A percentile compares a stretch with the other conserved stretches of the same genome.
phyloP scores from a whole-genome alignment of 2,329 filamentous ascomycete species.

The Phialemonium atrogriseum region DNA sequence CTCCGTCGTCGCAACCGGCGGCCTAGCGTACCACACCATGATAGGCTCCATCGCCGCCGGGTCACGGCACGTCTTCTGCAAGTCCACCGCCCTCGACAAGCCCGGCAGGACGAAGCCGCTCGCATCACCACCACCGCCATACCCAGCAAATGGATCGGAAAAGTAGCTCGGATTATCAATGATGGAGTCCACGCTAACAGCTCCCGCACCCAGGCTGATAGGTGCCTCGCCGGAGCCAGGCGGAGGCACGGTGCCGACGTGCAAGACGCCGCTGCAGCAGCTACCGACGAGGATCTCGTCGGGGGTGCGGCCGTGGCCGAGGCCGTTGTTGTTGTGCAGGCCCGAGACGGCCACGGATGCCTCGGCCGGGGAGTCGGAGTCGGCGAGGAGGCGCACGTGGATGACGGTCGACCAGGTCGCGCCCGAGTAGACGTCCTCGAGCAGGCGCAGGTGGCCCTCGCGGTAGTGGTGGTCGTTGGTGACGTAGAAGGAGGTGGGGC shows the following conservation, averaged over 20 bases:
- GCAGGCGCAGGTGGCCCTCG: slow-evolving; percentile 32
- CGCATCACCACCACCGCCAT: too few species aligned
- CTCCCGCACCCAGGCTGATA: slow-evolving; percentile 32
- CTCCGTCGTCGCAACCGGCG: background rate
- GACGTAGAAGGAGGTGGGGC: slow-evolving; percentile 41
- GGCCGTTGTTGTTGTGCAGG: slow-evolving; percentile 48
- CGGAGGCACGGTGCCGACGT: slow-evolving; percentile 23
- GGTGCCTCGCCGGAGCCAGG: slow-evolving; percentile 16
- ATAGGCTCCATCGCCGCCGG: slow-evolving; percentile 29
- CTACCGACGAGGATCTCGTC: slow-evolving; percentile 35
- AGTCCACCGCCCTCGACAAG: slow-evolving; percentile 28
- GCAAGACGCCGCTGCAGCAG: slow-evolving; percentile 36
- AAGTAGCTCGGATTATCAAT: slow-evolving; percentile 54
- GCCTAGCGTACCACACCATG: slow-evolving; percentile 34
- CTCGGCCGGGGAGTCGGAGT: slow-evolving; percentile 26
- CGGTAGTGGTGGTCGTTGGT: slow-evolving; percentile 52
- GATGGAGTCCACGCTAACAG: slow-evolving; percentile 32
- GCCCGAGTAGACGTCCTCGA: slow-evolving; percentile 36
- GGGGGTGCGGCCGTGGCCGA: slow-evolving; percentile 36
- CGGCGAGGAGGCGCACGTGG: slow-evolving; percentile 28
- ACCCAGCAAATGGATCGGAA: slow-evolving; percentile 38
- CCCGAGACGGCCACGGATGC: slow-evolving; percentile 33
- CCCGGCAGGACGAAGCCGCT: slow-evolving; percentile 47
- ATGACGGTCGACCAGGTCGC: slow-evolving; percentile 42
- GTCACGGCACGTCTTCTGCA: slow-evolving; percentile 22